Conservation (phyloP, 2,329 filamentous ascomycete species). For the Trichoderma polysporum region DNA sequence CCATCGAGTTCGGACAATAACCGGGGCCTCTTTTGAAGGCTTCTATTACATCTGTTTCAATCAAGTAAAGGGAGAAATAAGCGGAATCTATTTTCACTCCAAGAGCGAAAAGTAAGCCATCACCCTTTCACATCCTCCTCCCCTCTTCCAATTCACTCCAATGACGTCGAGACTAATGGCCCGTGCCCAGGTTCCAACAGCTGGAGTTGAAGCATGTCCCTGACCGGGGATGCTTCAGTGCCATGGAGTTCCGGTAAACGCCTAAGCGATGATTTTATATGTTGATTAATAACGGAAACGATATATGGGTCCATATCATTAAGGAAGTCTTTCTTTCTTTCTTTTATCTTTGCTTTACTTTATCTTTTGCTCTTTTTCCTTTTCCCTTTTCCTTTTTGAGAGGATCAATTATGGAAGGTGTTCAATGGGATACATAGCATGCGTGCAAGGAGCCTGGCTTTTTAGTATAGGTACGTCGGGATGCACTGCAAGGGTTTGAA, state of each 20-base stretch:
- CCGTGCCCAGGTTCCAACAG: constrained; percentile 73
- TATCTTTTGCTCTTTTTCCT: background rate
- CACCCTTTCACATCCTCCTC: background rate
- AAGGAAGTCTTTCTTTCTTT: background rate
- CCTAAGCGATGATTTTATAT: background rate
- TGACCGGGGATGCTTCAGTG: constrained; percentile 77
- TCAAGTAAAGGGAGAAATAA: constrained; percentile 80
- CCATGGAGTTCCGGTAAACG: constrained; percentile 71
- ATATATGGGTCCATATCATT: background rate
- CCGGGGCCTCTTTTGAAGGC: constrained; percentile 93
- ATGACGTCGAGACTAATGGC: background rate
- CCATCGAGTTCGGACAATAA: constrained; percentile 86
- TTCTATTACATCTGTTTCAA: constrained; percentile 99
- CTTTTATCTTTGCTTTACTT: background rate
- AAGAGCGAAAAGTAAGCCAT: constrained; percentile 89
- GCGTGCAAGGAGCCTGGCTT: constrained; percentile 17
- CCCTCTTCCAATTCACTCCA: too few species aligned
- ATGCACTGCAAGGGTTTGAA: constrained; percentile 14
- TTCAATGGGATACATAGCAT: constrained; percentile 20
- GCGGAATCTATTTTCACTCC: constrained; percentile 95
- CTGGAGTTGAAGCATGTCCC: constrained; percentile 86
- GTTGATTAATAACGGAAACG: constrained; percentile 1
- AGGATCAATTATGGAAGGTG: constrained; percentile 12
- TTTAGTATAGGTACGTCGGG: constrained; percentile 18
- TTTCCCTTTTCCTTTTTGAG: background rate